Evolutionary conservation across 2,329 filamentous ascomycete species (phyloP), one percentile per base, ranked within the genome.

Genomic region (Alternaria novae-zelandiae): DNA sequence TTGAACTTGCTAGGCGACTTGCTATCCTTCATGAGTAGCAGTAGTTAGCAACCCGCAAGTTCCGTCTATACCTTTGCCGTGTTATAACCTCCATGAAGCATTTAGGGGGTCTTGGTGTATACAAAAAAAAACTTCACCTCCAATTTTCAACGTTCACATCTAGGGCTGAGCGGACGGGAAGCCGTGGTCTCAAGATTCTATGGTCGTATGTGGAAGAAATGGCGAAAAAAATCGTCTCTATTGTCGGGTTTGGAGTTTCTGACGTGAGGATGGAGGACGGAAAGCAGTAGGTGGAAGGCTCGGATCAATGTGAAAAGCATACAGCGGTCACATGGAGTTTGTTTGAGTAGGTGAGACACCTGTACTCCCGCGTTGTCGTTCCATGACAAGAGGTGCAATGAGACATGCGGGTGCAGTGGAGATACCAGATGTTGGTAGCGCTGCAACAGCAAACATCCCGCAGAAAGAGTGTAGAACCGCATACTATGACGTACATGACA

Each of bases 181-280:
- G 25, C 25, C 25, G 25, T 25, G 25, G 25, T 25, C 25, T 25
- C 25, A 25, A 25, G 25, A 25, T 25, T 25, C 25, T 25, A 25
- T 61, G 58, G 58, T 61, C 53, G 58, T 61, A 61, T 61, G 58
- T 57, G 56, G 13, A 53, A 21, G 49, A 36, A 30, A 30, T 30
- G 28, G 12, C 28, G 25, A 8, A 25, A 25, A 9, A 25, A 25
- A 9, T 25, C 8, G 25, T 25, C 25, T 25, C 2, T 25, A 25
- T 25, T 25, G 25, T 25, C 25, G 25, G 25, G 25, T 25, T 25
- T 25, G 25, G 25, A 25, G 25, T 25, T 25, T 25, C 25, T 25
- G 25, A 25, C 25, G 25, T 26, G 28, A 30, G 28, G 28, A 30
- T 30, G 12, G 28, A 13, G 13, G 28, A 30, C 12, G 12, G 28